Evolutionary conservation across 2,329 filamentous ascomycete species (phyloP).

Genomic region (Epicoccum sorghinum): DNA sequence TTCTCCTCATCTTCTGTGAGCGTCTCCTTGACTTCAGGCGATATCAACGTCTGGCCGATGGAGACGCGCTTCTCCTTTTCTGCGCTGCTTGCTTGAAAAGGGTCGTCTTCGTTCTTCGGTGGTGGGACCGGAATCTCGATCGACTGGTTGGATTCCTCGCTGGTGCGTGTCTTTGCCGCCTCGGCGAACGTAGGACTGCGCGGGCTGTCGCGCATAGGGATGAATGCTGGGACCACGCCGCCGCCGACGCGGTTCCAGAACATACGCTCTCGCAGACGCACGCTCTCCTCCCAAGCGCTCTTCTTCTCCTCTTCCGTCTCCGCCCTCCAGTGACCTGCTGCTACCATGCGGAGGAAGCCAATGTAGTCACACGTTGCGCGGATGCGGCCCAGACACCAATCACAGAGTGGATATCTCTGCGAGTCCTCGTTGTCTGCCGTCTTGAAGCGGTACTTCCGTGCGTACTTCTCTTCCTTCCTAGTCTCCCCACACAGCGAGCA

Average conservation of each 20-base stretch:
- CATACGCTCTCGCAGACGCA: slow-evolving; percentile 89
- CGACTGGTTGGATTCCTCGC: slow-evolving; percentile 33
- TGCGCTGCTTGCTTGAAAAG: slow-evolving; percentile 35
- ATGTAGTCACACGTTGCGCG: slow-evolving; percentile 91
- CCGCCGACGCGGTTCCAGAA: slow-evolving; percentile 95
- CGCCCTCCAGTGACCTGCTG: slow-evolving; percentile 88
- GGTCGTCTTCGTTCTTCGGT: slow-evolving; percentile 42
- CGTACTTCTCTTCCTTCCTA: slow-evolving; percentile 71
- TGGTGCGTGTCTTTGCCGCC: slow-evolving; percentile 31
- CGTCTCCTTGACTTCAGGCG: slow-evolving; percentile 14
- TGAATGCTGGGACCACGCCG: slow-evolving; percentile 76
- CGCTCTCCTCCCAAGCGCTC: slow-evolving; percentile 92
- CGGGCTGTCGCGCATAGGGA: slow-evolving; percentile 43
- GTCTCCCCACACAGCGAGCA: slow-evolving; percentile 90
- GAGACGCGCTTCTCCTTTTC: slow-evolving; percentile 43
- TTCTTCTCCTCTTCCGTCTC: slow-evolving; percentile 84
- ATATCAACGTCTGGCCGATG: slow-evolving; percentile 47
- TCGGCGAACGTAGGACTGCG: slow-evolving; percentile 40
- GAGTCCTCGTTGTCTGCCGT: slow-evolving; percentile 86
- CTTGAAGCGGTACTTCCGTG: slow-evolving; percentile 85
- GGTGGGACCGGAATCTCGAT: slow-evolving; percentile 23
- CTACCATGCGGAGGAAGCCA: slow-evolving; percentile 86
- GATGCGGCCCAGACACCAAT: slow-evolving; percentile 82
- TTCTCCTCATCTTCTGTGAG: slow-evolving; percentile 39
- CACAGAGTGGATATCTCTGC: slow-evolving; percentile 87